Conservation (phyloP, 2,329 filamentous ascomycete species). For the Aspergillus ochraceus region DNA sequence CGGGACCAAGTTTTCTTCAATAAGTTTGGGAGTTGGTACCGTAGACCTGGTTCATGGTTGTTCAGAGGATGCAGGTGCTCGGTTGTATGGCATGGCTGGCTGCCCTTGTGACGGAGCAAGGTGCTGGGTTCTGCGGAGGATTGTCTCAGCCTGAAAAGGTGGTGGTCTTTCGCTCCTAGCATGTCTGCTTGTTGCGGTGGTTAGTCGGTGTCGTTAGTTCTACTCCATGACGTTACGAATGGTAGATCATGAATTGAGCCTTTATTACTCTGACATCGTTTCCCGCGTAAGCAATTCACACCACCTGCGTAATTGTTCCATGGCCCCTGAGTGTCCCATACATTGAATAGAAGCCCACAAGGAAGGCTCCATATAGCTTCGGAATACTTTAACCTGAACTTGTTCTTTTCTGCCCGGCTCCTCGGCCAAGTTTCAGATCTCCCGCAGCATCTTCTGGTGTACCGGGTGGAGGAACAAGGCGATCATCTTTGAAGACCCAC, state of each 20-base stretch:
- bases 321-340: too few species aligned
- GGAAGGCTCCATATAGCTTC: too few species aligned
- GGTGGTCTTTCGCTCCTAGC: background rate
- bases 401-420: slow-evolving; percentile 30
- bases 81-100: slow-evolving; percentile 8
- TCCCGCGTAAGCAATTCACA: slow-evolving; percentile 9
- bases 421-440: slow-evolving; percentile 18
- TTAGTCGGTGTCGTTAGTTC: slow-evolving; percentile 12
- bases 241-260: slow-evolving; percentile 29
- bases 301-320: too few species aligned
- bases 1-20: background rate
- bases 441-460: slow-evolving; percentile 6
- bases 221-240: slow-evolving; percentile 34
- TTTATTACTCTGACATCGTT: slow-evolving; percentile 14
- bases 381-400: background rate
- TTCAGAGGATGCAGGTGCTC: slow-evolving; percentile 14
- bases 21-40: slow-evolving; percentile 1
- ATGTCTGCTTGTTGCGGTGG: slow-evolving; percentile 2
- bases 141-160: slow-evolving; percentile 14
- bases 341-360: too few species aligned
- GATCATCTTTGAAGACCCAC: slow-evolving; percentile 61
- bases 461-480: slow-evolving; percentile 34
- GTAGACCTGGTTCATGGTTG: slow-evolving; percentile 8
- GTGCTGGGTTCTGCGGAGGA: background rate
- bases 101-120: background rate